These are phyloP conservation scores for Ochromonas danica DNA, from an alignment of 108 stramenopile species.

Conservation along the genomic window DNA sequence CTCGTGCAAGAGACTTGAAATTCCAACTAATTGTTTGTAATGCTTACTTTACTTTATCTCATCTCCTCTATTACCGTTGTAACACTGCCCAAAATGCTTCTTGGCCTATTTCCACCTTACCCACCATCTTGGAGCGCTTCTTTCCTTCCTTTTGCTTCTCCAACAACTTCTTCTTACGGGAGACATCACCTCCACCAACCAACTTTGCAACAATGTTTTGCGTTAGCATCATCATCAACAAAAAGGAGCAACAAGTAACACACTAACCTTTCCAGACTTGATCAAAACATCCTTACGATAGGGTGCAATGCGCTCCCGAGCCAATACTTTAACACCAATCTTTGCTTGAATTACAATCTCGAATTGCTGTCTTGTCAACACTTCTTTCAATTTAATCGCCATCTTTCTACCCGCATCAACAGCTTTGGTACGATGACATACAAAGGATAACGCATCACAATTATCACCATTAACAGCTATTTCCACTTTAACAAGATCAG, in stretches of 20 bases:
- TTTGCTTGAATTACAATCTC: conserved; percentile 34
- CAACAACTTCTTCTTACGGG: conserved; percentile 34
- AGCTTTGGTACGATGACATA: conserved; percentile 20
- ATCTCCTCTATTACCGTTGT: conserved; percentile 18
- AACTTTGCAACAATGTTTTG: no score
- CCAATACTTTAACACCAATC: conserved; percentile 16
- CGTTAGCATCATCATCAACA: no score
- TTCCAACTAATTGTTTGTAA: no score
- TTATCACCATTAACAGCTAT: conserved; percentile 25
- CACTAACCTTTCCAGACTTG: conserved; percentile 10
- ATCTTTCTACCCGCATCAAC: not conserved
- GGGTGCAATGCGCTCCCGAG: conserved; percentile 23
- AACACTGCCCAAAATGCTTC: conserved; percentile 32
- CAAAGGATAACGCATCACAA: conserved; percentile 32
- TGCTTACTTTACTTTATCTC: no score
- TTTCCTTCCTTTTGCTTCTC: conserved; percentile 38
- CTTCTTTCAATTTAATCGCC: conserved; percentile 19
- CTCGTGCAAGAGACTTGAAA: no score
- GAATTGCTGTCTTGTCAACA: conserved; percentile 26
- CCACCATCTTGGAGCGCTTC: conserved; percentile 33
- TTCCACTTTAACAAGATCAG: conserved; percentile 29
- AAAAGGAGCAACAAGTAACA: no score
- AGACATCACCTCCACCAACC: conserved; percentile 21
- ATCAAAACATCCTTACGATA: conserved; percentile 34
- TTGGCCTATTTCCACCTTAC: conserved; percentile 35